These are phyloP conservation scores for Sicyos edulis DNA, from an alignment of 306 rosid species.

Conservation along the genomic window DNA sequence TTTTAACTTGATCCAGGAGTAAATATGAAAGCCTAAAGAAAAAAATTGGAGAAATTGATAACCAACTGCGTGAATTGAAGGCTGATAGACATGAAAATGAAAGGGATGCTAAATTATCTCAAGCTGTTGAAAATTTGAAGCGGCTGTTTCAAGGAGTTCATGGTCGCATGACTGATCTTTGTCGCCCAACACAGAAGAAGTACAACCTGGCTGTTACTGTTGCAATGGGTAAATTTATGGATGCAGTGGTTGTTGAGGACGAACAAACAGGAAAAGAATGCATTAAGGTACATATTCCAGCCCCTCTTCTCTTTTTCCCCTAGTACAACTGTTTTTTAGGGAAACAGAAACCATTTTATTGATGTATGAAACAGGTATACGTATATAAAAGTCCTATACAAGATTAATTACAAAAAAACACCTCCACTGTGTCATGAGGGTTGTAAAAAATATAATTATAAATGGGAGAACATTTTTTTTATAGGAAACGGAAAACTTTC, in stretches of 20 bases:
- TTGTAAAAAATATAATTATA: too few species aligned
- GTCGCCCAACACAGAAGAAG: slow-evolving; percentile 93
- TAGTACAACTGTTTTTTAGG: not conserved
- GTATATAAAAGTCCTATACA: too few species aligned
- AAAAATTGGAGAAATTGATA: slow-evolving; percentile 71
- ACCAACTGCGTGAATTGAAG: slow-evolving; percentile 83
- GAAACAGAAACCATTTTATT: too few species aligned
- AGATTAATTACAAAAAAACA: too few species aligned
- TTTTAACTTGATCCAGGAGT: slow-evolving; percentile 40
- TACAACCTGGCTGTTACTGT: slow-evolving; percentile 95
- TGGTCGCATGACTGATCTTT: slow-evolving; percentile 98
- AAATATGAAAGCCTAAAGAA: slow-evolving; percentile 65
- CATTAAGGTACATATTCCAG: slow-evolving; percentile 60
- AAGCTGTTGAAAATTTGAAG: slow-evolving; percentile 96
- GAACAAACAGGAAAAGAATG: slow-evolving; percentile 99
- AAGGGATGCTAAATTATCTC: slow-evolving; percentile 87
- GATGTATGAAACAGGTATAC: too few species aligned
- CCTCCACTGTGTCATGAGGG: too few species aligned
- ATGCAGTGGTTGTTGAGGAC: slow-evolving; percentile 94
- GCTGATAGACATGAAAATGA: slow-evolving; percentile 95
- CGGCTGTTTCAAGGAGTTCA: slow-evolving; percentile 95
- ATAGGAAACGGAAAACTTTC: too few species aligned
- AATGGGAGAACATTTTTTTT: too few species aligned
- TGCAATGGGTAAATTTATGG: slow-evolving; percentile 99
- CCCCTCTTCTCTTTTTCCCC: not conserved